Evolutionary conservation across 352 stramenopile genomes (phyloP).

Genomic region (Globisporangium parvum): DNA sequence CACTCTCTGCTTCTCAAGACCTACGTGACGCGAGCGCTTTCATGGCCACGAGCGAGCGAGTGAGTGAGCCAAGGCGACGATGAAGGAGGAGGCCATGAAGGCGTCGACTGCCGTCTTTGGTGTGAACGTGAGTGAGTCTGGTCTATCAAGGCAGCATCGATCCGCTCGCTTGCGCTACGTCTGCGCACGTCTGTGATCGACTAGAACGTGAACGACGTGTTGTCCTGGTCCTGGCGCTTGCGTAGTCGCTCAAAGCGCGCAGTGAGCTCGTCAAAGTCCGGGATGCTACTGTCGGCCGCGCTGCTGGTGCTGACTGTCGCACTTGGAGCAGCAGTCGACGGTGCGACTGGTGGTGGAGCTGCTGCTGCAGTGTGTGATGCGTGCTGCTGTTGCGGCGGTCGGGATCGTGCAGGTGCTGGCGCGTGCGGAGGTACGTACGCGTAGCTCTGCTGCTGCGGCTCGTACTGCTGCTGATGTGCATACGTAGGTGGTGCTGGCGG

Average conservation of each 20-base stretch:
- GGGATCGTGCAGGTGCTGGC: background rate
- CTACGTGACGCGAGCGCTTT: no score
- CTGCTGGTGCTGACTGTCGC: conserved; percentile 1
- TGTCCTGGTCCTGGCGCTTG: conserved; percentile 61
- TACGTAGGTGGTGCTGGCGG: conserved; percentile 7
- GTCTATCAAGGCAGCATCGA: no score
- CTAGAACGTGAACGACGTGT: conserved; percentile 68
- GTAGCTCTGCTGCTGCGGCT: conserved; percentile 3
- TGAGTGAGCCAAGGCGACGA: no score
- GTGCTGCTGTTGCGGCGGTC: conserved; percentile 3
- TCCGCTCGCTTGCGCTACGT: no score
- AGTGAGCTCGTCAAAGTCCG: conserved; percentile 92
- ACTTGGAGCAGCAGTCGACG: background rate
- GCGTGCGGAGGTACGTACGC: conserved; percentile 9
- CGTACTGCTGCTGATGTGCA: conserved; percentile 10
- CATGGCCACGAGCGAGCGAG: no score
- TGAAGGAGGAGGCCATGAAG: no score
- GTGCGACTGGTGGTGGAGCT: conserved; percentile 4
- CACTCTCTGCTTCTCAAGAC: background rate
- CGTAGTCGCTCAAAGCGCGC: conserved; percentile 89
- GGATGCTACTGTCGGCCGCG: conserved; percentile 34
- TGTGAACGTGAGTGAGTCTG: no score
- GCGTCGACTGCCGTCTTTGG: no score
- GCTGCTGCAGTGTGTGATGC: background rate
- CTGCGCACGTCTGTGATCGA: no score